Evolutionary conservation across 495 filamentous ascomycete species (phyloP), one percentile per base, ranked within the genome.

Genomic region (Usnea hakonensis): DNA sequence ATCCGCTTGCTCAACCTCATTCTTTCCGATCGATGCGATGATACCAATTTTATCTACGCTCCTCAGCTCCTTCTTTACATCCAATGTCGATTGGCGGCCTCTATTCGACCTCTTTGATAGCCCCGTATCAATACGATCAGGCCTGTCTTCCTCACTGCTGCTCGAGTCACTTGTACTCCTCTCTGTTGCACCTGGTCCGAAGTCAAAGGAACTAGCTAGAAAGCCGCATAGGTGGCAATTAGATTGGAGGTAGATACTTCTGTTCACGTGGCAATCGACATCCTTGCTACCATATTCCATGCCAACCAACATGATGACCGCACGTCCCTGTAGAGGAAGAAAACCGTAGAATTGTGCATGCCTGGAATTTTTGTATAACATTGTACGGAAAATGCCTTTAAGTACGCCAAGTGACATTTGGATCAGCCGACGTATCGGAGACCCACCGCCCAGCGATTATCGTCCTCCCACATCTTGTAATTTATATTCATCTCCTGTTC

Each of bases 1-100:
- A 55, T 23, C 57, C 58, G 63, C 63, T 61, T 58, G 56, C 46
- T 44, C 36, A 53, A 41, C 55, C 58, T 17, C 58, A 52, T n/a
- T 65, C 55, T 55, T 60, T 66, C 61, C 60, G 32, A 40, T 60
- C 53, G 35, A 57, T 60, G 58, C 57, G 63, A 59, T 65, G 63
- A 65, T 55, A 60, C 57, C 48, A 58, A 46, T 55, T 41, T 50
- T 28, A 44, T 56, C 63, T 43, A 46, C 30, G 21, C 57, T 50
- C 53, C 46, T 58, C 30, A 37, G 44, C 50, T 65, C 48, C 63
- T 61, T 60, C 35, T n/a, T 35, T 38, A 38, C 17, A n/a, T 50
- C 50, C 46, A 16, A 33, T 13, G 26, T 44, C 50, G 14, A 40
- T 37, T 17, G n/a, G 40, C 50, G 32, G 37, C 36, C 37, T 62